Conservation (phyloP, 306 rosid genomes). For the Vigna trinervia region DNA sequence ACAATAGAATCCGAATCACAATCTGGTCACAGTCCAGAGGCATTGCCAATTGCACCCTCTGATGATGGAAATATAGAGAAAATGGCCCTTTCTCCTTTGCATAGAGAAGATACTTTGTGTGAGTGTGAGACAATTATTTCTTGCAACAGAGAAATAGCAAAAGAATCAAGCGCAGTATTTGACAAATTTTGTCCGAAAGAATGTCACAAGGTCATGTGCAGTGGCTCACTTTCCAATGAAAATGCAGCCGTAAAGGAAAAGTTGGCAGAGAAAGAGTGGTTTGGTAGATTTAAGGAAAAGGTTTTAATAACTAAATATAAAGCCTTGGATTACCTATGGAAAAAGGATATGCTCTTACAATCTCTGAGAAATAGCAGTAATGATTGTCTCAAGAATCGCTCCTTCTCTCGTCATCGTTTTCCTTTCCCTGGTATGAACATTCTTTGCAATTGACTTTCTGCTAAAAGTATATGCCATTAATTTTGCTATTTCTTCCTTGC, state of each 20-base stretch:
- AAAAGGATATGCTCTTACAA: neutral
- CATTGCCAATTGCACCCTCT: no score
- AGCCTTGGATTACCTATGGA: neutral
- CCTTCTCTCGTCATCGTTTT: conserved; percentile 44
- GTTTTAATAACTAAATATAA: neutral
- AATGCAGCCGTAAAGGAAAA: conserved; percentile 51
- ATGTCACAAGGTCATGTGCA: conserved; percentile 36
- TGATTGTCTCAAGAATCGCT: neutral
- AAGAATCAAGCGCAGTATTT: conserved; percentile 53
- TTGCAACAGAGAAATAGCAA: conserved; percentile 63
- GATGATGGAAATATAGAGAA: conserved; percentile 37
- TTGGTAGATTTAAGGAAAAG: conserved; percentile 47
- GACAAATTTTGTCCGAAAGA: conserved; percentile 52
- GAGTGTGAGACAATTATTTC: conserved; percentile 53
- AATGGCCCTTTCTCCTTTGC: conserved; percentile 47
- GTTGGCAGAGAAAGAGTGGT: conserved; percentile 58
- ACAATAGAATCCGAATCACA: conserved; percentile 46
- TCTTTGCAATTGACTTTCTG: neutral
- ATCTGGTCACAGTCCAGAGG: no score
- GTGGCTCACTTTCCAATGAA: conserved; percentile 33
- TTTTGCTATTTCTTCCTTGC: conserved; percentile 11
- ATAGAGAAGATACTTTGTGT: conserved; percentile 16
- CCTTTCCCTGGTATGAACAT: neutral
- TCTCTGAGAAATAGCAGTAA: neutral
- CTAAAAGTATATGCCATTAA: neutral